Base-by-base conservation (phyloP, 768 basidiomycete species). In the Phylloporus sp. region DNA sequence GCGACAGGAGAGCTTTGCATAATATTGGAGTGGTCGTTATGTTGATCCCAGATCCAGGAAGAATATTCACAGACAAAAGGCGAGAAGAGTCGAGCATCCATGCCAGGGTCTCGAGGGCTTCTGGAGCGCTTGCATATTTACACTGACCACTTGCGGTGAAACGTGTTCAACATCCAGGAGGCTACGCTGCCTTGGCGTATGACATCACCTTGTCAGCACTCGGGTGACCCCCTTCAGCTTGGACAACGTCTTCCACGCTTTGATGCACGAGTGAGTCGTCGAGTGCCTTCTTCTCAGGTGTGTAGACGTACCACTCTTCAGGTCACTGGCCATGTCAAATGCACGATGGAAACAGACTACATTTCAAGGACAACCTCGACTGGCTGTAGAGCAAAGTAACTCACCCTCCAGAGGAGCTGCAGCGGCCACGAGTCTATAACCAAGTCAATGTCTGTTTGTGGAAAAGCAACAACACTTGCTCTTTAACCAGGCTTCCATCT, bases 31-130 rank as follows among this genome's bases (percentile, higher is more conserved):
- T 66, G 2, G 78, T 87, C 9, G 69, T 56, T 7, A 72, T 60
- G 53, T 84, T 87, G 44, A 91, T 79, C 1, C 89, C 88, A 10
- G 86, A 84, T 5, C 89, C 89, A 3, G 86, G 83, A 52, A 90
- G 76, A 39, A 92, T 75, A 9, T 23, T 44, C 6, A 64, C 42
- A 1, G 62, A 46, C 14, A 46, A 26, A 18, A 3, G 22, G 14
- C 22, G 38, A 8, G 47, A 67, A 15, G 60, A 46, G 28, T 63
- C 49, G 48, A 74, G 70, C 24, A 82, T 62, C 33, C 64, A 58
- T 44, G 69, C 53, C n/a, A 82, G 54, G 1, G 60, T 61, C 21
- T 69, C 42, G 21, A 82, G 59, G 18, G 73, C 75, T 32, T 71
- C 65, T 5, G 61, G 61, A 24, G 55, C 57, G 23, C 46, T 57